Evolutionary conservation across 352 stramenopile species (phyloP).

Genomic region (Phytophthora cryptogea): DNA sequence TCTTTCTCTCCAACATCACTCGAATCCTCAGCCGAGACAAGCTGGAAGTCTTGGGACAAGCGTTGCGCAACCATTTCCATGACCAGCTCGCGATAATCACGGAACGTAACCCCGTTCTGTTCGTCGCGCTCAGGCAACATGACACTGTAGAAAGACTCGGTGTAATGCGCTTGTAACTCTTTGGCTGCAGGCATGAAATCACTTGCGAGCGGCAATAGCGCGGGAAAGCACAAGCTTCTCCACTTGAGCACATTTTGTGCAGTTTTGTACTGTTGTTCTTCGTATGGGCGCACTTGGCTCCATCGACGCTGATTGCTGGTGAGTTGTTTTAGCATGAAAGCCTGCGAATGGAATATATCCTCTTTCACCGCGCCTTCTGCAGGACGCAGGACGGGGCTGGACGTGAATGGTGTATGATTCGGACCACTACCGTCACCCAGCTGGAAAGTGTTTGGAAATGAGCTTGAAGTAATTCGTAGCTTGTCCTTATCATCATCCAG

Average conservation of each 20-base stretch:
- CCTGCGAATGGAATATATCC: conserved; percentile 77
- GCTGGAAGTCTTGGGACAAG: conserved; percentile 86
- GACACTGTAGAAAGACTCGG: conserved; percentile 86
- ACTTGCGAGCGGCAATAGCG: conserved; percentile 92
- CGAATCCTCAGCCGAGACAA: conserved; percentile 67
- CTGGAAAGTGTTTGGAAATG: conserved; percentile 67
- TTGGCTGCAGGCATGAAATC: conserved; percentile 86
- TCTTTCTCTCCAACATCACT: conserved; percentile 34
- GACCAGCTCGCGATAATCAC: conserved; percentile 78
- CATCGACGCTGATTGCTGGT: conserved; percentile 95
- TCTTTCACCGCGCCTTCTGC: conserved; percentile 56
- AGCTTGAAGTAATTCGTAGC: conserved; percentile 51
- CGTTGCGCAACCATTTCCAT: conserved; percentile 88
- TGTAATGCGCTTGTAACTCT: conserved; percentile 84
- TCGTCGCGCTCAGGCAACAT: conserved; percentile 77
- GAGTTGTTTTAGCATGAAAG: conserved; percentile 78
- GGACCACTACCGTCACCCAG: conserved; percentile 44
- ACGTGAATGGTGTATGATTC: conserved; percentile 51
- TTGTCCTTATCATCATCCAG: conserved; percentile 47
- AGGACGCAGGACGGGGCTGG: conserved; percentile 59
- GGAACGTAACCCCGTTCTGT: conserved; percentile 64
- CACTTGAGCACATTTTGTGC: conserved; percentile 94
- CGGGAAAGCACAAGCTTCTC: conserved; percentile 96
- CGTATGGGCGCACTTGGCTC: conserved; percentile 92
- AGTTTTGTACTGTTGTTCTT: conserved; percentile 62